Conservation (phyloP, 495 filamentous ascomycete species). For the Penicillium goetzii region DNA sequence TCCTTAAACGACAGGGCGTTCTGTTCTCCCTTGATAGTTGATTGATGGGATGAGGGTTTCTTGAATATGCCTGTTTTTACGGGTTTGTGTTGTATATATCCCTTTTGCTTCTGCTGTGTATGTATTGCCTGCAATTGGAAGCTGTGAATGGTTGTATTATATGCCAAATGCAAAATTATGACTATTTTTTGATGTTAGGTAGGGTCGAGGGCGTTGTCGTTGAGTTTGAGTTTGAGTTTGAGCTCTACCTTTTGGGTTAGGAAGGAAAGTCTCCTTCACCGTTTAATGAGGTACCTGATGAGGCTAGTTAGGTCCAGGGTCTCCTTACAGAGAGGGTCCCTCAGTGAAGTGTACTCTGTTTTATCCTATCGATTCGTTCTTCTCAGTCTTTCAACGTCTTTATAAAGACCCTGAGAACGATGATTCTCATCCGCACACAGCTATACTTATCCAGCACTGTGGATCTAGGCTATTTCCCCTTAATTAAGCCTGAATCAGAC, state of each 20-base stretch:
- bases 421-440: background rate
- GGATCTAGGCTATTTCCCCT: background rate
- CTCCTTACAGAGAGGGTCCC: background rate
- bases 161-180: background rate
- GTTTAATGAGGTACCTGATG: background rate
- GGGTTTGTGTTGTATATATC: constrained; percentile 19
- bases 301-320: background rate
- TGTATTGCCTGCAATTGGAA: constrained; percentile 20
- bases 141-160: constrained; percentile 6
- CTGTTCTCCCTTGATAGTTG: background rate
- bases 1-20: constrained; percentile 3
- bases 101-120: constrained; percentile 16
- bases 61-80: constrained; percentile 12
- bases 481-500: background rate
- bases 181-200: background rate
- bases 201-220: background rate
- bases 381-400: background rate
- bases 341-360: no score
- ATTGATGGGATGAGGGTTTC: background rate
- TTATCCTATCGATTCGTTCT: background rate
- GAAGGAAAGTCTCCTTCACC: background rate
- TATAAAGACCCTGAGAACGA: background rate
- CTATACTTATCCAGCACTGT: background rate
- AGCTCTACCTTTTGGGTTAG: background rate
- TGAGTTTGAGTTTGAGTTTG: background rate